phyloP scores from a whole-genome alignment of 2,329 filamentous ascomycete genomes.

The Daldinia eschscholtzii region DNA sequence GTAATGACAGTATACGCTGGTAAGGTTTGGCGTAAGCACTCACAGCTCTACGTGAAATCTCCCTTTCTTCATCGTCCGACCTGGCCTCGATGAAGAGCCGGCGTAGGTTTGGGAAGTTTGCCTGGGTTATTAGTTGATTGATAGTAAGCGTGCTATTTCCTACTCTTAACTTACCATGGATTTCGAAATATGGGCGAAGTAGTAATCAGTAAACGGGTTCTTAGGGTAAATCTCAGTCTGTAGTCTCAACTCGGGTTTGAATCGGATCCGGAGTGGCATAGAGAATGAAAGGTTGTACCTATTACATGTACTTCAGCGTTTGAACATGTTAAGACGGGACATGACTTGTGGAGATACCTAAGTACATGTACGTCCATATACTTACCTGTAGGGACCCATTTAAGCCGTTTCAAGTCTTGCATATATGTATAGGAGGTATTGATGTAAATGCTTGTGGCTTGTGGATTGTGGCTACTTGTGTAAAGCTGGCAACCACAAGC shows the following conservation, averaged over 20 bases:
- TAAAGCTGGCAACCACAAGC: conserved; percentile 18
- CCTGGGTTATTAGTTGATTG: conserved; percentile 57
- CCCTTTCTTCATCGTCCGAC: conserved; percentile 92
- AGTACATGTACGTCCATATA: background rate
- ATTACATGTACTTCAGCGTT: background rate
- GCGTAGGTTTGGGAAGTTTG: conserved; percentile 91
- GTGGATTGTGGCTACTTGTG: conserved; percentile 12
- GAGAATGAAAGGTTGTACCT: background rate
- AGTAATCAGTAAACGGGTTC: background rate
- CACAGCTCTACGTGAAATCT: conserved; percentile 93
- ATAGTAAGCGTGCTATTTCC: background rate
- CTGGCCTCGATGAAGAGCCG: conserved; percentile 95
- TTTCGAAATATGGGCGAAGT: background rate
- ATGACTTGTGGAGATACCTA: background rate
- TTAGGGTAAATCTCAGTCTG: background rate
- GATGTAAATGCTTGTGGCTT: conserved; percentile 5
- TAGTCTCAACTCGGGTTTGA: background rate
- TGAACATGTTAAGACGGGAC: background rate
- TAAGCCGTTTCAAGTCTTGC: background rate
- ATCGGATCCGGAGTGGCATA: background rate
- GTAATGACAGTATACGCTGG: background rate
- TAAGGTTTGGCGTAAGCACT: conserved; percentile 50
- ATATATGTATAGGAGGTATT: too few relatives aligned
- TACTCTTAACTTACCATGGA: conserved; percentile 29
- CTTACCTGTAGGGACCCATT: background rate